Percentiles rank a stretch among this genome's conserved stretches.
These are phyloP conservation scores for Stachybotrys chartarum DNA, from an alignment of 2,329 filamentous ascomycete species.

Conservation along the genomic window DNA sequence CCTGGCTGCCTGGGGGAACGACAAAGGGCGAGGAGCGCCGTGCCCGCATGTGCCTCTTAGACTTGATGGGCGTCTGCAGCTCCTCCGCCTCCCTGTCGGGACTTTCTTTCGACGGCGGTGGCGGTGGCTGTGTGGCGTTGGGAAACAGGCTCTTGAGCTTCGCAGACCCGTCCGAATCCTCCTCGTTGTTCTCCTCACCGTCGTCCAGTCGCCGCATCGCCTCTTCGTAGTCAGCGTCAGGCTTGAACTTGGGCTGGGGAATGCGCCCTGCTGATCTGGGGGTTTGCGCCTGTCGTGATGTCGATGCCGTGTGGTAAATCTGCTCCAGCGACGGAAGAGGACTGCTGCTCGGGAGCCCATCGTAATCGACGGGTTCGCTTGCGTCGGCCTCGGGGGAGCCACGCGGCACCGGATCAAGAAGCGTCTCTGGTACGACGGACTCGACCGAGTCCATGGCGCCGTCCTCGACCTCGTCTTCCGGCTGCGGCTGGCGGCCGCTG, in stretches of 20 bases:
- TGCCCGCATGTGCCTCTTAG: slow-evolving; percentile 7
- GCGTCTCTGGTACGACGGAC: slow-evolving; percentile 14
- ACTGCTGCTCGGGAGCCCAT: slow-evolving; percentile 16
- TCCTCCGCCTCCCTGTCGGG: slow-evolving; percentile 2
- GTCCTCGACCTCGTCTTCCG: slow-evolving; percentile 22
- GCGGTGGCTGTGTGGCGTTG: slow-evolving; percentile 19
- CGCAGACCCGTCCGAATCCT: slow-evolving; percentile 16
- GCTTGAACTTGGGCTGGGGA: slow-evolving; percentile 15
- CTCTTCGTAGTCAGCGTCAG: slow-evolving; percentile 33
- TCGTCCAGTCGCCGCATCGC: slow-evolving; percentile 35
- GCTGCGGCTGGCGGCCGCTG: slow-evolving; percentile 45
- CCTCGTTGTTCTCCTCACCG: slow-evolving; percentile 22
- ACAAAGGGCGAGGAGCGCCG: slow-evolving; percentile 13
- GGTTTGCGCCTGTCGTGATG: slow-evolving; percentile 28
- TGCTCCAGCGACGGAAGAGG: slow-evolving; percentile 28
- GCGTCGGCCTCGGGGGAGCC: slow-evolving; percentile 2
- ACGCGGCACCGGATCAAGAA: slow-evolving; percentile 6
- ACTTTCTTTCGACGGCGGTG: slow-evolving; percentile 6
- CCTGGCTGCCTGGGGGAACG: slow-evolving; percentile 21
- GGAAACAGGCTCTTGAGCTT: slow-evolving; percentile 20
- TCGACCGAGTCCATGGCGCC: slow-evolving; percentile 14
- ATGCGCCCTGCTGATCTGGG: slow-evolving; percentile 19
- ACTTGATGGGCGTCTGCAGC: slow-evolving; percentile 1
- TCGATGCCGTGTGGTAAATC: slow-evolving; percentile 32
- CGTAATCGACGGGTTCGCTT: background rate